Evolutionary conservation across 169 alveolate genomes (phyloP), one percentile per base, ranked within the genome.

Genomic region (Cyclospora cayetanensis): DNA sequence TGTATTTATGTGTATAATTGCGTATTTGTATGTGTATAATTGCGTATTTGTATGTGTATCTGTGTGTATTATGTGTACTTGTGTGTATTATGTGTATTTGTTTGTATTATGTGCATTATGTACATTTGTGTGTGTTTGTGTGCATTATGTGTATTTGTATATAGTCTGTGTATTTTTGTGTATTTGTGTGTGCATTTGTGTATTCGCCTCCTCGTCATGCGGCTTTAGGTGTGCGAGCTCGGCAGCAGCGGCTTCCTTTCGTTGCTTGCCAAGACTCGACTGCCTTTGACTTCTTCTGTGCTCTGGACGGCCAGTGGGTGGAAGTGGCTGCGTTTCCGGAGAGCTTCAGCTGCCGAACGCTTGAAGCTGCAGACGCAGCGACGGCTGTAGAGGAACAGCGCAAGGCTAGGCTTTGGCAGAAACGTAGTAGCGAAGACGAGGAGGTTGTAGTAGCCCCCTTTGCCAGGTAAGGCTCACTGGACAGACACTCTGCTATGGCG

Each of bases 141-240:
- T 22, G 34, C 7, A 15, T 22, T 7, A 63, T 7, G 27, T 63
- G n/a, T 63, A 63, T 35, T 4, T 11, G 39, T 50, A 50, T 29
- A 43, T 52, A 43, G 2, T 4, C 20, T 80, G 72, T 27, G 15
- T 5, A 15, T 29, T 25, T 80, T 11, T 46, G 29, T 80, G 25
- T 80, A 42, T 29, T 25, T 52, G 3, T 80, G 34, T 80, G 1
- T 74, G 15, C 41, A 2, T 25, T 4, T 31, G 5, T 31, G 34
- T 66, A 66, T 25, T 15, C 20, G 29, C 0, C 25, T 63, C 29
- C 25, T 2, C 29, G 20, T 63, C 35, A 2, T 63, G 35, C 76
- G 25, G 22, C 50, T 27, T 5, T 50, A 84, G 91, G 91, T 15
- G 91, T 84, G 34, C 91, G 91, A 27, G 91, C 91, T 25, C 91